phyloP scores from a whole-genome alignment of 2,329 filamentous ascomycete genomes.

The Canariomyces notabilis region DNA sequence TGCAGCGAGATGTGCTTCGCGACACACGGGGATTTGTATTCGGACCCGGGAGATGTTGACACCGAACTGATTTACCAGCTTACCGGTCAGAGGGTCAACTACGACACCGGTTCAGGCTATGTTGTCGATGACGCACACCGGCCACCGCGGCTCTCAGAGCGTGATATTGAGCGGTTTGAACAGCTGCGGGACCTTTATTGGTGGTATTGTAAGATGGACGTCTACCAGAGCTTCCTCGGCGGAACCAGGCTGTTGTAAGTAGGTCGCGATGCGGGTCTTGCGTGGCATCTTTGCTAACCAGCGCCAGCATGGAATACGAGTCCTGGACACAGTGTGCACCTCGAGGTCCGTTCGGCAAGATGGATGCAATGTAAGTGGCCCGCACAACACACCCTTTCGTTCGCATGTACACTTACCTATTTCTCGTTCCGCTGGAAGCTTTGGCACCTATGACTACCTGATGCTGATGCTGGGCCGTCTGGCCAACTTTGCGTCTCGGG shows the following conservation, averaged over 20 bases:
- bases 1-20: slow-evolving; percentile 17
- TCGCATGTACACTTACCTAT: slow-evolving; percentile 22
- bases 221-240: slow-evolving; percentile 84
- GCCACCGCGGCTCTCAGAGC: slow-evolving; percentile 36
- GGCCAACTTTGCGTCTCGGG: slow-evolving; percentile 70
- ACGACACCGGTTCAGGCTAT: slow-evolving; percentile 35
- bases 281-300: slow-evolving; percentile 20
- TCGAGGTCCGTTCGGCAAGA: slow-evolving; percentile 69
- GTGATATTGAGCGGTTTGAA: slow-evolving; percentile 74
- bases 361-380: slow-evolving; percentile 66
- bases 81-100: slow-evolving; percentile 35
- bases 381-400: background rate
- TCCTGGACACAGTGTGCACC: slow-evolving; percentile 86
- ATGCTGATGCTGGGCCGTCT: slow-evolving; percentile 76
- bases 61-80: slow-evolving; percentile 38
- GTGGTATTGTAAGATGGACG: slow-evolving; percentile 95
- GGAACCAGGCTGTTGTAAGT: slow-evolving; percentile 81
- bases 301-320: slow-evolving; percentile 66
- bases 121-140: slow-evolving; percentile 16
- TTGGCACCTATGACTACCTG: slow-evolving; percentile 85
- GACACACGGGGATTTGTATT: slow-evolving; percentile 12
- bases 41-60: slow-evolving; percentile 30
- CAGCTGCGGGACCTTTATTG: slow-evolving; percentile 83
- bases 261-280: background rate
- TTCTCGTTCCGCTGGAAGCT: too few species aligned